Conservation (phyloP, 495 filamentous ascomycete species). For the Cercophora scortea region DNA sequence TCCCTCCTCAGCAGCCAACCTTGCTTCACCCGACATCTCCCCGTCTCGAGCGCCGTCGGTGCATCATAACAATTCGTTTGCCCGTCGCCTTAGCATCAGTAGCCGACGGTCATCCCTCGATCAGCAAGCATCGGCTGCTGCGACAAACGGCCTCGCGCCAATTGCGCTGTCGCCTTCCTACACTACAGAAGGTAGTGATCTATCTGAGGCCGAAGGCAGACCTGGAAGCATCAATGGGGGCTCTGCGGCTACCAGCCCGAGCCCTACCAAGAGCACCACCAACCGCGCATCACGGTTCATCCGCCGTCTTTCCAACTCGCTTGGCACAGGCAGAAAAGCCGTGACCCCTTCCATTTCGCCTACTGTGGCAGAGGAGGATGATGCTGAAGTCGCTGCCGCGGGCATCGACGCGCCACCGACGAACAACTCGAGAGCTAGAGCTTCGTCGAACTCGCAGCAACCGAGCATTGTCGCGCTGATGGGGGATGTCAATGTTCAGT, state of each 20-base stretch:
- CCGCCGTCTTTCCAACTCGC: conserved; percentile 66
- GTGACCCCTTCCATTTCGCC: conserved; percentile 46
- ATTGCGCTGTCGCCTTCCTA: conserved; percentile 22
- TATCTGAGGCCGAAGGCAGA: conserved; percentile 22
- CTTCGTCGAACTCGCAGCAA: conserved; percentile 11
- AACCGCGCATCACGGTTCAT: conserved; percentile 68
- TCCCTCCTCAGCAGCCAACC: conserved; percentile 12
- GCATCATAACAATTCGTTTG: conserved; percentile 23
- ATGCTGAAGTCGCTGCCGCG: conserved; percentile 35
- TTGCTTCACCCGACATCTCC: conserved; percentile 23
- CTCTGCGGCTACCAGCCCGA: conserved; percentile 14
- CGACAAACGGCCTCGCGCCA: not conserved
- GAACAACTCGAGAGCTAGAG: not conserved
- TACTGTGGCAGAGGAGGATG: conserved; percentile 57
- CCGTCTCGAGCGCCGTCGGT: conserved; percentile 36
- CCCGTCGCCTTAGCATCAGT: conserved; percentile 35
- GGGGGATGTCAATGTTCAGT: conserved; percentile 89
- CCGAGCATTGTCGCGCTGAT: conserved; percentile 51
- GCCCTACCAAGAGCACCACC: conserved; percentile 49
- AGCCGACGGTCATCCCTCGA: conserved; percentile 38
- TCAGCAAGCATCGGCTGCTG: conserved; percentile 11
- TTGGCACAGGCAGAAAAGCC: conserved; percentile 53
- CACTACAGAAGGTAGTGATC: conserved; percentile 20
- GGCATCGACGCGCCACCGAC: conserved; percentile 8
- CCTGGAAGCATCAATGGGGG: conserved; percentile 2